Conservation (phyloP, 805 yeast species). For the Kodamaea neixiangensis region DNA sequence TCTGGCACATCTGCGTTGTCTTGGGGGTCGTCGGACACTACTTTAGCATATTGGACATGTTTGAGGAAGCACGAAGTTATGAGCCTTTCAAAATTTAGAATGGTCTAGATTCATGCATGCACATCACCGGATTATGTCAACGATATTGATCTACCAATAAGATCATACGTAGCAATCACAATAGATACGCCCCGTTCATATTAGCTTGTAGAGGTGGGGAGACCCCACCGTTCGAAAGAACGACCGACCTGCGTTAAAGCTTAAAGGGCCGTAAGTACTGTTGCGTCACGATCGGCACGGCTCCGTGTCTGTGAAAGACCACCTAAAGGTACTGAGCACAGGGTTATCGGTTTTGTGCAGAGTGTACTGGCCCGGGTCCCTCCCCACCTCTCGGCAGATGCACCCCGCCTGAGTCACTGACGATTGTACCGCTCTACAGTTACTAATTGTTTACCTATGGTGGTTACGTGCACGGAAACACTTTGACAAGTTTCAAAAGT, state of each 20-base stretch:
- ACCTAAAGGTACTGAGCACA: too few relatives aligned
- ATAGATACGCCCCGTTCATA: background rate
- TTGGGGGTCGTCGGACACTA: conserved; percentile 91
- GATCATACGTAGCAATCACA: background rate
- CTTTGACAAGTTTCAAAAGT: background rate
- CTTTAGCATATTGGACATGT: conserved; percentile 73
- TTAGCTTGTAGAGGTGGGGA: background rate
- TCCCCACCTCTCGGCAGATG: background rate
- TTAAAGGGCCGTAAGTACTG: background rate
- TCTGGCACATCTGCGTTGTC: conserved; percentile 93
- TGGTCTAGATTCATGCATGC: background rate
- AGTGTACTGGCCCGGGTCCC: too few relatives aligned
- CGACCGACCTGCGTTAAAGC: too few relatives aligned
- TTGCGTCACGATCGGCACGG: background rate
- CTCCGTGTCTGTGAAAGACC: background rate
- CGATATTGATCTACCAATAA: background rate
- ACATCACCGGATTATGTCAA: background rate
- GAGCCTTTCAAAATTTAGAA: background rate
- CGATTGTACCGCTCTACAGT: too few relatives aligned
- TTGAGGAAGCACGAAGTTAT: conserved; percentile 25
- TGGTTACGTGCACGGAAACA: background rate
- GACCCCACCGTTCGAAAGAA: background rate
- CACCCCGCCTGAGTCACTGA: background rate
- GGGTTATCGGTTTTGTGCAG: too few relatives aligned
- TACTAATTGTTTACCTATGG: too few relatives aligned